Percentiles rank a stretch among this genome's conserved stretches.
Evolutionary conservation across 1,284 basidiomycete genomes (phyloP).

Genomic region (Coniferiporia sulphurascens): DNA sequence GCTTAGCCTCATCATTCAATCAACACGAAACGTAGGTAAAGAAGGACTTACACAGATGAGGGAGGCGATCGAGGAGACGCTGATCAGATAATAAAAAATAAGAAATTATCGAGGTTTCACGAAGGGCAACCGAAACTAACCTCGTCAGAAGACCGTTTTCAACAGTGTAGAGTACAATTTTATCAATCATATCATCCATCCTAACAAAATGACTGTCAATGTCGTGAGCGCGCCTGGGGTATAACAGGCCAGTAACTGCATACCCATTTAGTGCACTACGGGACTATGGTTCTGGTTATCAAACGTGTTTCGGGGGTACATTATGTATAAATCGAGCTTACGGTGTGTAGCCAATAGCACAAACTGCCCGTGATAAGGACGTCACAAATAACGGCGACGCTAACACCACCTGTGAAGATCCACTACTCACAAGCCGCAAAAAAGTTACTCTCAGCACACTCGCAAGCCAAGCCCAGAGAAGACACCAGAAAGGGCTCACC

Average conservation of each 20-base stretch:
- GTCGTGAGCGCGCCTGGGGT: too few relatives aligned
- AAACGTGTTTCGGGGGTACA: too few relatives aligned
- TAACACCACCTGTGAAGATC: conserved; percentile 15
- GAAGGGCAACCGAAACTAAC: not conserved
- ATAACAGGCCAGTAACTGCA: not conserved
- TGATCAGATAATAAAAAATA: not conserved
- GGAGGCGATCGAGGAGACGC: conserved; percentile 13
- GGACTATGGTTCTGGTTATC: too few relatives aligned
- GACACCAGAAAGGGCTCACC: too few relatives aligned
- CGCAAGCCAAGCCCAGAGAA: too few relatives aligned
- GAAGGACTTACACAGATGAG: conserved; percentile 16
- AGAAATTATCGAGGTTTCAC: not conserved
- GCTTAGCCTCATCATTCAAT: not conserved
- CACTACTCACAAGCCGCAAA: too few relatives aligned
- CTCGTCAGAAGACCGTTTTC: conserved; percentile 14
- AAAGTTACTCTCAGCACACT: too few relatives aligned
- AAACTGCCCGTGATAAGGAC: conserved; percentile 16
- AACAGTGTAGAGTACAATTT: conserved; percentile 14
- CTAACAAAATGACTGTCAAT: not conserved
- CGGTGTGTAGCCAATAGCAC: conserved; percentile 15
- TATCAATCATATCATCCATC: conserved; percentile 14
- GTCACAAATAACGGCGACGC: conserved; percentile 8
- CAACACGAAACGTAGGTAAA: too few relatives aligned
- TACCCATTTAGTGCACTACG: conserved; percentile 11
- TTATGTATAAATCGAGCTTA: not conserved